Conservation (phyloP, 805 yeast genomes). For the Zygotorulaspora chibaensis region DNA sequence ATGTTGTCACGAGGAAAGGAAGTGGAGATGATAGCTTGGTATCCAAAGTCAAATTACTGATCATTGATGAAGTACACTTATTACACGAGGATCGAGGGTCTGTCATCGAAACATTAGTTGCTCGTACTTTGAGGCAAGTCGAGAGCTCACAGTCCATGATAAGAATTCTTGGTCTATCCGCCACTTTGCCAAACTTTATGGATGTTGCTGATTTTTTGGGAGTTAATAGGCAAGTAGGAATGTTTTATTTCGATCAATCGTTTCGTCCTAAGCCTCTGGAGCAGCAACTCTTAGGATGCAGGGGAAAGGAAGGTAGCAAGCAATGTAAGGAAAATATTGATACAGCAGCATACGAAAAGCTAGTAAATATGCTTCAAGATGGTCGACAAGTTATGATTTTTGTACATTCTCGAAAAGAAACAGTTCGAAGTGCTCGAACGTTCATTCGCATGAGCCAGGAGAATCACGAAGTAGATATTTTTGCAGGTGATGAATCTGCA, state of each 20-base stretch:
- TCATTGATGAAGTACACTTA: conserved; percentile 95
- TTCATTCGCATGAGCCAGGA: conserved; percentile 66
- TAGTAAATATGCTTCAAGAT: conserved; percentile 56
- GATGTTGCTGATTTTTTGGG: conserved; percentile 95
- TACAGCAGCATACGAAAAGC: conserved; percentile 67
- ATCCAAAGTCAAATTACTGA: conserved; percentile 75
- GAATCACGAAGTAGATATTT: conserved; percentile 50
- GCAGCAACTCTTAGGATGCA: conserved; percentile 81
- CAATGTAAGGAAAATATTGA: conserved; percentile 70
- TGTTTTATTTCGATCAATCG: conserved; percentile 90
- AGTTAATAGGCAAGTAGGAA: conserved; percentile 83
- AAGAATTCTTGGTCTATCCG: conserved; percentile 88
- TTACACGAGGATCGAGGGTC: conserved; percentile 98
- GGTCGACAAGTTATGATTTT: conserved; percentile 95
- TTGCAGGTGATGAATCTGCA: conserved; percentile 24
- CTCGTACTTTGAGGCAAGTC: conserved; percentile 90
- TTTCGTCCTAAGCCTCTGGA: conserved; percentile 92
- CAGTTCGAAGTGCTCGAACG: conserved; percentile 73
- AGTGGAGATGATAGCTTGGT: conserved; percentile 84
- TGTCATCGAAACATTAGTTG: conserved; percentile 91
- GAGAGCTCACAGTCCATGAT: conserved; percentile 93
- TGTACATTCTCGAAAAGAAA: conserved; percentile 93
- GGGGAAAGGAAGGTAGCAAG: conserved; percentile 77
- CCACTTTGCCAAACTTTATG: conserved; percentile 84
- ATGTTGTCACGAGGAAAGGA: conserved; percentile 91